These are phyloP conservation scores for Leishmania martiniquensis DNA, from an alignment of 208 protist species.

Conservation along the genomic window DNA sequence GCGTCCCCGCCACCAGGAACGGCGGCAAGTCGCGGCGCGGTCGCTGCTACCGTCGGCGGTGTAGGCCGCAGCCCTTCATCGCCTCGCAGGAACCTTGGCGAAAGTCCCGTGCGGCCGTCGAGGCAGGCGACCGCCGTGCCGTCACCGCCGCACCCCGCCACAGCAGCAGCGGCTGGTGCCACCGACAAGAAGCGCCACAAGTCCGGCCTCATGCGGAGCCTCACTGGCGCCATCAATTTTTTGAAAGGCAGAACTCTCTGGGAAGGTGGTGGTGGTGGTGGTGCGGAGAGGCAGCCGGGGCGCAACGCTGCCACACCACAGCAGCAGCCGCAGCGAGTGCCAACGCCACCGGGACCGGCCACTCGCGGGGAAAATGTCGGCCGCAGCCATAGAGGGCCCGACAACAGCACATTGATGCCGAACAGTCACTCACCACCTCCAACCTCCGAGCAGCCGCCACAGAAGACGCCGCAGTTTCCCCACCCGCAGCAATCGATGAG, in stretches of 20 bases:
- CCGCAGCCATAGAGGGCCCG: neutral
- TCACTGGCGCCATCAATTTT: slow-evolving; percentile 13
- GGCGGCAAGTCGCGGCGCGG: neutral
- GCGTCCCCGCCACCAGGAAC: neutral
- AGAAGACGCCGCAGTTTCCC: neutral
- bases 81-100: neutral
- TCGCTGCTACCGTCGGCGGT: neutral
- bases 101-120: neutral
- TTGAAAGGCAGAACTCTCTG: slow-evolving; percentile 9
- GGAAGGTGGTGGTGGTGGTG: neutral
- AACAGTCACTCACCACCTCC: neutral
- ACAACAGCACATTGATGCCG: slow-evolving; percentile 9
- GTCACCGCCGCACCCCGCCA: neutral
- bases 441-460: neutral
- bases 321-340: neutral
- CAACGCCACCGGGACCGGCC: neutral
- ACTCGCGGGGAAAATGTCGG: neutral
- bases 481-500: neutral
- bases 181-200: neutral
- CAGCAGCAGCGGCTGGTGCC: neutral
- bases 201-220: neutral
- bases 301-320: neutral
- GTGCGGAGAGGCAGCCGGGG: neutral
- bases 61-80: neutral
- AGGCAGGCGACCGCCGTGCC: neutral